phyloP scores from a whole-genome alignment of 1,139 yeast species.

The Geotrichum citri-aurantii region DNA sequence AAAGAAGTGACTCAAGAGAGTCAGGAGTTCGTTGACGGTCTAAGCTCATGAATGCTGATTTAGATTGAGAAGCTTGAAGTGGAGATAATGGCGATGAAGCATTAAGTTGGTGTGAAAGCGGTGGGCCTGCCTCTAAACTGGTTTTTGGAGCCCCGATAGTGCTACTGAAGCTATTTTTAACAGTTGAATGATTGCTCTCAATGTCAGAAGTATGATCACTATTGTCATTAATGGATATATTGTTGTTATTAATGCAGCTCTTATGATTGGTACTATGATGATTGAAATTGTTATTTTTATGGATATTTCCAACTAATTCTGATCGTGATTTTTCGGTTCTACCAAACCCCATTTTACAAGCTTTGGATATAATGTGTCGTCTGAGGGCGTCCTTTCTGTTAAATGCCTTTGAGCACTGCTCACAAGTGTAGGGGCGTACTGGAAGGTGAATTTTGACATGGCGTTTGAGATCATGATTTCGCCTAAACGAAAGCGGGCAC shows the following conservation, averaged over 20 bases:
- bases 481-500: conserved; percentile 44
- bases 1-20: not conserved
- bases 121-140: not conserved
- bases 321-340: conserved; percentile 1
- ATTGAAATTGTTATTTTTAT: not conserved
- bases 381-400: conserved; percentile 74
- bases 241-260: not conserved
- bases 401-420: conserved; percentile 71
- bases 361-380: conserved; percentile 16
- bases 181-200: too few species aligned
- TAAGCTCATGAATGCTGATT: not conserved
- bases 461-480: conserved; percentile 60
- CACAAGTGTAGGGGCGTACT: conserved; percentile 57
- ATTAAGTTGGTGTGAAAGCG: not conserved
- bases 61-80: not conserved
- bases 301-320: not conserved
- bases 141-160: not conserved
- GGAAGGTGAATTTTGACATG: conserved; percentile 57
- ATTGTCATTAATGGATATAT: too few species aligned
- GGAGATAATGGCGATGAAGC: not conserved
- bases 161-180: too few species aligned
- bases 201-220: too few species aligned
- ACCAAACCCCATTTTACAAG: conserved; percentile 13
- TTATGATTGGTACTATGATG: not conserved
- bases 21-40: not conserved